Evolutionary conservation across 768 basidiomycete species (phyloP).

Genomic region (Pisolithus marmoratus): DNA sequence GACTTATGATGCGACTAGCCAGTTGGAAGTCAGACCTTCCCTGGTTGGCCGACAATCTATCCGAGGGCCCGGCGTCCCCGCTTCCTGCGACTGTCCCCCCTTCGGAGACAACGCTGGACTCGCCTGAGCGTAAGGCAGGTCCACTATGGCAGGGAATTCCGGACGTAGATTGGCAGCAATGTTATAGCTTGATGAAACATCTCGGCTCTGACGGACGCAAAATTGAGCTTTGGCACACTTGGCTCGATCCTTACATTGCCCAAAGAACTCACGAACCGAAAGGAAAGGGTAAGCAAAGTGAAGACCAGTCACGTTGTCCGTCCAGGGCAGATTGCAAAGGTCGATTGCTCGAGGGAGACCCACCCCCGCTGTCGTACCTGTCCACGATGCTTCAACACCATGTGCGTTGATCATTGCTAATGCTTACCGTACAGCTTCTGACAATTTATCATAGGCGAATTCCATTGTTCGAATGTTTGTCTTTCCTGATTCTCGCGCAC

Average conservation of each 20-base stretch:
- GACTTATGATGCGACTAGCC: constrained; percentile 75
- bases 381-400: constrained; percentile 48
- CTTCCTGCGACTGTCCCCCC: constrained; percentile 23
- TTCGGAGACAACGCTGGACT: constrained; percentile 13
- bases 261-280: constrained; percentile 15
- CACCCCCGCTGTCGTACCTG: constrained; percentile 39
- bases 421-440: constrained; percentile 1
- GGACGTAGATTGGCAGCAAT: constrained; percentile 57
- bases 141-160: constrained; percentile 50
- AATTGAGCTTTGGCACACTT: constrained; percentile 69
- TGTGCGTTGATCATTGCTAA: constrained; percentile 36
- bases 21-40: constrained; percentile 9
- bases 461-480: constrained; percentile 55
- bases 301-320: constrained; percentile 20
- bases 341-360: neutral
- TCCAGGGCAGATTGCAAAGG: neutral
- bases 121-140: constrained; percentile 19
- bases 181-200: constrained; percentile 44
- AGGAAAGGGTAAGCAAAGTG: constrained; percentile 40
- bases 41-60: neutral
- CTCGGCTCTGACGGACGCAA: constrained; percentile 65
- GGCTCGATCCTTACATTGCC: constrained; percentile 46
- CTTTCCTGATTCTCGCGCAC: constrained; percentile 71
- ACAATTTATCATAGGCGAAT: constrained; percentile 39
- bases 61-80: constrained; percentile 1